These are phyloP conservation scores for Globisporangium uncinulatum DNA, from an alignment of 352 stramenopile genomes.

Conservation along the genomic window DNA sequence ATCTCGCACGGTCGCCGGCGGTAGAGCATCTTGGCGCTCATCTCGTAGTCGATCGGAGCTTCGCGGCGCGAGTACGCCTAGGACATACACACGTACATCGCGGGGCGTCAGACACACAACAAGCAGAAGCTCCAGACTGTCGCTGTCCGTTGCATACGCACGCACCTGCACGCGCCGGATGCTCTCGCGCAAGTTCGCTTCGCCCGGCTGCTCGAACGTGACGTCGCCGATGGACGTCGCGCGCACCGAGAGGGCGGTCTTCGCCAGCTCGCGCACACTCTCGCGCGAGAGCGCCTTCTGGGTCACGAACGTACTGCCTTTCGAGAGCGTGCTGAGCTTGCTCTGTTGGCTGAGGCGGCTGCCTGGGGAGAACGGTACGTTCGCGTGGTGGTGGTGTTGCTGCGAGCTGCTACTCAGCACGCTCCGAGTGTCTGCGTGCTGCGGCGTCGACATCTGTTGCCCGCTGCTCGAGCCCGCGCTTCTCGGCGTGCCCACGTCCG, in stretches of 20 bases:
- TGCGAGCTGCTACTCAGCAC: neutral
- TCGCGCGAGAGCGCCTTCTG: conserved; percentile 32
- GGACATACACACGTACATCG: neutral
- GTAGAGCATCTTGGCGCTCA: conserved; percentile 41
- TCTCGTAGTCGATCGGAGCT: conserved; percentile 51
- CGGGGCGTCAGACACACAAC: too few species aligned
- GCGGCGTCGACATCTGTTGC: neutral
- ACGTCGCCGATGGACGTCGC: conserved; percentile 72
- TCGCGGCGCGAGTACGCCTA: conserved; percentile 76
- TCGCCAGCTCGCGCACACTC: conserved; percentile 59
- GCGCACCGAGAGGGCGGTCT: conserved; percentile 58
- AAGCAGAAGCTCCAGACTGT: neutral
- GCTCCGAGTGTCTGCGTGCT: conserved; percentile 1
- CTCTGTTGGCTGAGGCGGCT: conserved; percentile 14
- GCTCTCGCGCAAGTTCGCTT: conserved; percentile 60
- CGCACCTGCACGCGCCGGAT: conserved; percentile 68
- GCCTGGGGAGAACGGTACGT: conserved; percentile 11
- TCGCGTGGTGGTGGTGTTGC: conserved; percentile 2
- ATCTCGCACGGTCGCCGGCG: conserved; percentile 50
- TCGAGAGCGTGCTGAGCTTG: conserved; percentile 14
- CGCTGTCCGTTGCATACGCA: neutral
- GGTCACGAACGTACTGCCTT: conserved; percentile 24
- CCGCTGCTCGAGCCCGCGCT: conserved; percentile 2
- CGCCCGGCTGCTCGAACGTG: conserved; percentile 61
- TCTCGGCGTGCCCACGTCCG: conserved; percentile 5